Conservation (phyloP, 2,329 filamentous ascomycete species). For the Geosmithia putterillii region DNA sequence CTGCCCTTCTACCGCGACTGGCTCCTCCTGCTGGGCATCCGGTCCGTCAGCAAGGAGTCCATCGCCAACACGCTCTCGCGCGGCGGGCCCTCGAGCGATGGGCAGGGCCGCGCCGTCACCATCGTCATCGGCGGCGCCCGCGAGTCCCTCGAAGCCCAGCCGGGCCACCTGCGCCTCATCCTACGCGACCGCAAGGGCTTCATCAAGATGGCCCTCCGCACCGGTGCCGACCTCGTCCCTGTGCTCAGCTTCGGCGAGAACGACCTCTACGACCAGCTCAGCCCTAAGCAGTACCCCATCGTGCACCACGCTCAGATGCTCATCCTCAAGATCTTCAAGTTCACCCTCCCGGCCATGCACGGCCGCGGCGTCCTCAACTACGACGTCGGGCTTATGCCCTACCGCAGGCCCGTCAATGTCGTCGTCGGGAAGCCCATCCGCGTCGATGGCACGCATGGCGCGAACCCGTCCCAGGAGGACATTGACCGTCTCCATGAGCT, state of each 20-base stretch:
- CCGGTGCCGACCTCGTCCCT: conserved; percentile 87
- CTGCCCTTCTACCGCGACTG: conserved; percentile 93
- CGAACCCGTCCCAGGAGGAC: conserved; percentile 54
- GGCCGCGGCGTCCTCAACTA: conserved; percentile 94
- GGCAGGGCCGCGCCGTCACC: conserved; percentile 90
- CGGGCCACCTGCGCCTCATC: conserved; percentile 64
- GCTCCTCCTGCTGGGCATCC: conserved; percentile 75
- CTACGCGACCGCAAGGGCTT: conserved; percentile 82
- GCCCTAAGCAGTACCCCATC: conserved; percentile 61
- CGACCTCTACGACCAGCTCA: conserved; percentile 85
- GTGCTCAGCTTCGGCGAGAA: conserved; percentile 93
- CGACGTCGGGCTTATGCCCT: conserved; percentile 92
- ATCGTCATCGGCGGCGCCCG: conserved; percentile 90
- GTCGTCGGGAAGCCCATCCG: conserved; percentile 76
- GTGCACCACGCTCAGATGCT: conserved; percentile 75
- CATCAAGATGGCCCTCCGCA: conserved; percentile 82
- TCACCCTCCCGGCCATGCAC: conserved; percentile 83
- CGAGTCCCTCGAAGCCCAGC: conserved; percentile 81
- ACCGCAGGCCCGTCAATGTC: conserved; percentile 74
- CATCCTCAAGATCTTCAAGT: conserved; percentile 77
- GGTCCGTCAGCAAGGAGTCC: conserved; percentile 80
- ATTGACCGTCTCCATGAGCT: conserved; percentile 68
- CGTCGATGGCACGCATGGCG: conserved; percentile 44
- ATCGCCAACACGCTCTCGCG: conserved; percentile 79
- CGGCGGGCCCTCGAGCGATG: conserved; percentile 65